phyloP scores from a whole-genome alignment of 164 flowering plant genomes.

The Santalum album region DNA sequence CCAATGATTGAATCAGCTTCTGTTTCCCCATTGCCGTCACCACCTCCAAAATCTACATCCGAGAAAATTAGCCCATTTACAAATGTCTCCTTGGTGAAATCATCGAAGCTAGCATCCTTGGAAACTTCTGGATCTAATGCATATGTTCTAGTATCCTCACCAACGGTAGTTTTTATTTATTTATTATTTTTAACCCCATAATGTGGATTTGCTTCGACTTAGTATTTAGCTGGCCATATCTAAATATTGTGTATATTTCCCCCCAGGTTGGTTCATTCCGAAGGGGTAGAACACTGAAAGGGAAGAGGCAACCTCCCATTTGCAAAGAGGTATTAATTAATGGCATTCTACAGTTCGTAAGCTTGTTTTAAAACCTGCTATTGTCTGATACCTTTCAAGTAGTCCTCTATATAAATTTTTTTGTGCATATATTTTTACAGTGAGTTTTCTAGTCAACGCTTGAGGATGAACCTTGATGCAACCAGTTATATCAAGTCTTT shows the following conservation, averaged over 20 bases:
- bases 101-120: constrained; percentile 58
- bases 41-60: constrained; percentile 42
- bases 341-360: neutral
- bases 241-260: constrained; percentile 1
- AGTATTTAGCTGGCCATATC: no score
- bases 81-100: constrained; percentile 34
- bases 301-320: constrained; percentile 69
- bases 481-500: no score
- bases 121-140: constrained; percentile 69
- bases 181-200: neutral
- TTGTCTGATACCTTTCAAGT: no score
- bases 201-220: neutral
- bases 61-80: constrained; percentile 42
- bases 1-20: constrained; percentile 49
- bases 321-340: constrained; percentile 58
- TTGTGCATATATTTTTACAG: no score
- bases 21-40: constrained; percentile 23
- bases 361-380: no score
- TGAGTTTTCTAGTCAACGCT: no score
- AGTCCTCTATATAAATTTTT: no score
- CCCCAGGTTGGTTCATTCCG: constrained; percentile 77
- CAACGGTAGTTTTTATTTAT: constrained; percentile 46
- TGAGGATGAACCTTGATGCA: no score
- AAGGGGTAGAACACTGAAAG: constrained; percentile 68
- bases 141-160: constrained; percentile 68